A percentile compares a stretch with the other conserved stretches of the same genome.
Evolutionary conservation across 225 moss, liverwort and hornwort species (phyloP).

Genomic region (Neckera pumila): DNA sequence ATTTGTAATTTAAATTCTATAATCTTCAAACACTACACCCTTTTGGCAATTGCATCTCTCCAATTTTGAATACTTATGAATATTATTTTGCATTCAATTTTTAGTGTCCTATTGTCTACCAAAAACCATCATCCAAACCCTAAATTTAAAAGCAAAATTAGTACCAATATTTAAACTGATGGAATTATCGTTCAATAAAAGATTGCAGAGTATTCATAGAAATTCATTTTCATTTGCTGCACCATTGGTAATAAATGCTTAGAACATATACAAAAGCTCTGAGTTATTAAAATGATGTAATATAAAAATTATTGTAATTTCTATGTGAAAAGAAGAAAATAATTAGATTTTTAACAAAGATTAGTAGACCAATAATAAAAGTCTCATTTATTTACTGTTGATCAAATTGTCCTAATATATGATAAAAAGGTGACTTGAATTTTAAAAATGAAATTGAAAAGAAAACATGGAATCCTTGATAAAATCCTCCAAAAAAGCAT

Average conservation of each 20-base stretch:
- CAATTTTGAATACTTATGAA: neutral
- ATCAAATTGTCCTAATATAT: neutral
- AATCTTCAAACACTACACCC: neutral
- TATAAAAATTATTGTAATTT: neutral
- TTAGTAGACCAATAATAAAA: neutral
- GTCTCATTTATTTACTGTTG: neutral
- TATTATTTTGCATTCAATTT: neutral
- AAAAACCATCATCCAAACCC: neutral
- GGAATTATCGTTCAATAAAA: neutral
- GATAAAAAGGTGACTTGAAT: neutral
- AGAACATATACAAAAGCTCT: accelerated
- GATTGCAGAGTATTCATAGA: accelerated
- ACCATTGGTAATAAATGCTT: neutral
- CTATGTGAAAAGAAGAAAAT: neutral
- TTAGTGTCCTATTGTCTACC: neutral
- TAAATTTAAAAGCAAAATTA: neutral
- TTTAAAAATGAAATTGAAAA: neutral
- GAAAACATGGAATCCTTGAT: too few relatives aligned
- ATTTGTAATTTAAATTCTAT: neutral
- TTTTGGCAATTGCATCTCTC: neutral
- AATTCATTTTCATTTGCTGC: neutral
- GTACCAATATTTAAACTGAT: neutral
- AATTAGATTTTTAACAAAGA: neutral
- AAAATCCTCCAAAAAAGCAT: neutral
- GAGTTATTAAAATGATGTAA: neutral